Conservation (phyloP, 2,329 filamentous ascomycete genomes). For the Pseudogymnoascus sp. region DNA sequence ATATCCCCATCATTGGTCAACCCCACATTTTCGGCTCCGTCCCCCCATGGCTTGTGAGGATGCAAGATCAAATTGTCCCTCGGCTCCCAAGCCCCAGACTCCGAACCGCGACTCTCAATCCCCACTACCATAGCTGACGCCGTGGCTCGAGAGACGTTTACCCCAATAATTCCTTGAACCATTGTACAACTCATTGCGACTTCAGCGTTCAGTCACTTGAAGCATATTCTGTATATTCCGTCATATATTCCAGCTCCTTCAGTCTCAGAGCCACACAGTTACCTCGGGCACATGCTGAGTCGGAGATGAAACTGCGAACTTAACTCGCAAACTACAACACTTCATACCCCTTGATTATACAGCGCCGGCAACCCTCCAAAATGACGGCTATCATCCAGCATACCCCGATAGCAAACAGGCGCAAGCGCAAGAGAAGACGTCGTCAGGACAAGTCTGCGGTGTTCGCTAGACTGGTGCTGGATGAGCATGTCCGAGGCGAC, state of each 20-base stretch:
- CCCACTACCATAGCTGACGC: constrained; percentile 5
- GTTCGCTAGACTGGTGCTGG: constrained; percentile 71
- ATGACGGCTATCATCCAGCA: neutral
- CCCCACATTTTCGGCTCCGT: constrained; percentile 1
- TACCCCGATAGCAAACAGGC: constrained; percentile 9
- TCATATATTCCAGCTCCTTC: neutral
- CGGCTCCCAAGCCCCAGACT: constrained; percentile 5
- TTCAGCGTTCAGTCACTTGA: neutral
- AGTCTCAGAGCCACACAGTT: neutral
- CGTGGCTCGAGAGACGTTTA: constrained; percentile 1
- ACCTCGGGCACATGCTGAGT: constrained; percentile 7
- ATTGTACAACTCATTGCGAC: neutral
- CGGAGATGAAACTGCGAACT: neutral
- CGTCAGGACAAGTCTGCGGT: constrained; percentile 66
- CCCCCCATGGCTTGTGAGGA: constrained; percentile 1
- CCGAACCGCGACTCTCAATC: constrained; percentile 3
- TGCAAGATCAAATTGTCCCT: constrained; percentile 3
- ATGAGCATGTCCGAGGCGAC: constrained; percentile 78
- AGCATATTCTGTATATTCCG: neutral
- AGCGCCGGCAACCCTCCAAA: neutral
- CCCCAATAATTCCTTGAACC: neutral
- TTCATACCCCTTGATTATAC: constrained; percentile 7
- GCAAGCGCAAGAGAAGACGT: constrained; percentile 44
- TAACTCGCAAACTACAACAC: neutral
- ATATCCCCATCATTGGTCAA: neutral